These are phyloP conservation scores for Penicillium sp. DNA, from an alignment of 2,329 filamentous ascomycete species.

Conservation along the genomic window DNA sequence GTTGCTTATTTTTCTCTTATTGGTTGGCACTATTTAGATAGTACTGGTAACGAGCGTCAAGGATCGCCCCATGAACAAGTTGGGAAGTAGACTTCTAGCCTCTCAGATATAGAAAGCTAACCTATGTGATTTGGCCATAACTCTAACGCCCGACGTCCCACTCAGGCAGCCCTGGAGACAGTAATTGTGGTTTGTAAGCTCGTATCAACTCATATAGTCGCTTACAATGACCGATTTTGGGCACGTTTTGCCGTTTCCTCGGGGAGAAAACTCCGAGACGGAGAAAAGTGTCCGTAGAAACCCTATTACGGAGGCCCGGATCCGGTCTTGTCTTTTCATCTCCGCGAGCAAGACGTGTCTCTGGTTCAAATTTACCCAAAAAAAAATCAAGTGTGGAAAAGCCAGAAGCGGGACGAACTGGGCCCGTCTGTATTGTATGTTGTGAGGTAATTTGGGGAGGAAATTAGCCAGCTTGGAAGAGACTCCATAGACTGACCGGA, in stretches of 20 bases:
- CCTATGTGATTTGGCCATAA: neutral
- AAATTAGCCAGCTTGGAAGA: too few species aligned
- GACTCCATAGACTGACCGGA: too few species aligned
- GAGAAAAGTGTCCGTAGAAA: too few species aligned
- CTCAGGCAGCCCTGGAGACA: too few species aligned
- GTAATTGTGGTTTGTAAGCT: neutral
- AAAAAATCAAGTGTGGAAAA: neutral
- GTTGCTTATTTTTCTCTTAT: neutral
- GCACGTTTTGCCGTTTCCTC: neutral
- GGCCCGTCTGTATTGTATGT: too few species aligned
- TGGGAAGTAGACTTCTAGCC: neutral
- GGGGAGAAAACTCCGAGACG: too few species aligned
- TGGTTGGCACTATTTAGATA: neutral
- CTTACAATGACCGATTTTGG: neutral
- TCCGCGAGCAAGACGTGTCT: neutral
- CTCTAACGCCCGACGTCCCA: neutral
- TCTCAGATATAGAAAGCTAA: neutral
- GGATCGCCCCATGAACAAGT: conserved; percentile 2
- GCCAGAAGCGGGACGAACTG: neutral
- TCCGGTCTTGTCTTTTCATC: neutral
- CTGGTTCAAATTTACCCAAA: neutral
- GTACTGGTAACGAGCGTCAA: neutral
- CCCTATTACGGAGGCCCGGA: too few species aligned
- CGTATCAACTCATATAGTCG: neutral
- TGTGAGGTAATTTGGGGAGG: too few species aligned